Evolutionary conservation across 306 rosid species (phyloP), one percentile per base, ranked within the genome.

Genomic region (Abrus precatorius): DNA sequence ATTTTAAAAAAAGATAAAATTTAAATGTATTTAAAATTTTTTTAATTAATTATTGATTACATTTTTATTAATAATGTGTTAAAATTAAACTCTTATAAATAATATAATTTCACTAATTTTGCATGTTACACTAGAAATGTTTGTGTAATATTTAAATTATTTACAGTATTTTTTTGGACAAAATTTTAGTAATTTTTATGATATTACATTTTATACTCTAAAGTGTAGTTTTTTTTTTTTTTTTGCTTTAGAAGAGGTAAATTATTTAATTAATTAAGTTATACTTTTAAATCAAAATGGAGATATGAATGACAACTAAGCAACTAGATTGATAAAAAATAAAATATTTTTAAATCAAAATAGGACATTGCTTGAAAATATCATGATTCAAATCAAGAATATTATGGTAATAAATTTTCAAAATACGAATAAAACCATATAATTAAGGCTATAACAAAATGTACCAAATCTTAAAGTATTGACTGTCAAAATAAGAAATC

Each of bases 401-500:
- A 38, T 44, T 27, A 5, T 28, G 4, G 40, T 49, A 70, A 49
- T 40, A 52, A 3, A 3, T n/a, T 32, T 50, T 70, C 7, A 33
- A 7, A 33, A 34, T 52, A 13, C 5, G 7, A 3, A 50, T 48
- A 3, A 48, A 70, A 1, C 3, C 4, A n/a, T 53, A 5, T 13
- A 47, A 10, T 45, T 12, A 29, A 27, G 27, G 7, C 54, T 9
- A 4, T 4, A 30, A 27, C 8, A 38, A 43, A 68, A 69, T 5
- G 13, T 38, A 38, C 5, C 20, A 12, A 63, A 76, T 36, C 44
- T 27, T 65, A 52, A 49, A 56, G 5, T 54, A 68, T 68, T 79
- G 72, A 38, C 12, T 54, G 72, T 60, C 65, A 80, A 80, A 80
- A 1, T n/a, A 47, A 38, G 32, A 72, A 36, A 28, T 38, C 65